A percentile compares a stretch with the other conserved stretches of the same genome.
Conservation (phyloP, 345 rosid genomes). For the Iberis pinnata region DNA sequence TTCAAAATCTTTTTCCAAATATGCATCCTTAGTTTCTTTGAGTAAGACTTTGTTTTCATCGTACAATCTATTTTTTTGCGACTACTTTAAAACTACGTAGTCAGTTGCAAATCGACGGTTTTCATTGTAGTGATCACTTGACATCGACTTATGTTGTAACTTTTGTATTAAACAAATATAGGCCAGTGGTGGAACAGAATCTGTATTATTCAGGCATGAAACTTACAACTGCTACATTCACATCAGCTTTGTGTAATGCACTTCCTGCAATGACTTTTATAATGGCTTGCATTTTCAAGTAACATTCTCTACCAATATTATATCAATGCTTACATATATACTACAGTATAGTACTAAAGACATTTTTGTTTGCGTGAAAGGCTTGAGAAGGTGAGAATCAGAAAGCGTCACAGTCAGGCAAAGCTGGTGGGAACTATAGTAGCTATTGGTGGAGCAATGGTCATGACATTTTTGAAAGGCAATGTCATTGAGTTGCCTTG, state of each 20-base stretch:
- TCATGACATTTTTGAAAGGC: constrained; percentile 68
- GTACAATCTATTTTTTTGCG: too few relatives aligned
- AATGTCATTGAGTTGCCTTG: constrained; percentile 55
- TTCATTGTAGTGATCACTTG: not conserved
- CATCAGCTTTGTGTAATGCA: constrained; percentile 55
- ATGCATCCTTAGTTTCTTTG: constrained; percentile 51
- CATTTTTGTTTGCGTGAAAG: constrained; percentile 27
- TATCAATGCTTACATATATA: not conserved
- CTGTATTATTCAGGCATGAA: constrained; percentile 57
- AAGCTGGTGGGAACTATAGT: constrained; percentile 70
- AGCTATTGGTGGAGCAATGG: constrained; percentile 83
- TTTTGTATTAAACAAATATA: constrained; percentile 2
- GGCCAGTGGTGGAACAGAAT: constrained; percentile 39
- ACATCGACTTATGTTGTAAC: not conserved
- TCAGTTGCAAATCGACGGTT: too few relatives aligned
- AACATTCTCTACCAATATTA: constrained; percentile 9
- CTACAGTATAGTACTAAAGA: not conserved
- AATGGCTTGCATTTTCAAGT: constrained; percentile 58
- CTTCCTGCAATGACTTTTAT: constrained; percentile 67
- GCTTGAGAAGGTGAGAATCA: constrained; percentile 59
- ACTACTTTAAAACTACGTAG: too few relatives aligned
- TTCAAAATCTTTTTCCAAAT: constrained; percentile 51
- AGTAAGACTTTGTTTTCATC: constrained; percentile 37
- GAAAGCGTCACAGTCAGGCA: constrained; percentile 62
- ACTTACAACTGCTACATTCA: constrained; percentile 65